These are phyloP conservation scores for Cryphonectria radicalis DNA, from an alignment of 2,329 filamentous ascomycete species.

Conservation along the genomic window DNA sequence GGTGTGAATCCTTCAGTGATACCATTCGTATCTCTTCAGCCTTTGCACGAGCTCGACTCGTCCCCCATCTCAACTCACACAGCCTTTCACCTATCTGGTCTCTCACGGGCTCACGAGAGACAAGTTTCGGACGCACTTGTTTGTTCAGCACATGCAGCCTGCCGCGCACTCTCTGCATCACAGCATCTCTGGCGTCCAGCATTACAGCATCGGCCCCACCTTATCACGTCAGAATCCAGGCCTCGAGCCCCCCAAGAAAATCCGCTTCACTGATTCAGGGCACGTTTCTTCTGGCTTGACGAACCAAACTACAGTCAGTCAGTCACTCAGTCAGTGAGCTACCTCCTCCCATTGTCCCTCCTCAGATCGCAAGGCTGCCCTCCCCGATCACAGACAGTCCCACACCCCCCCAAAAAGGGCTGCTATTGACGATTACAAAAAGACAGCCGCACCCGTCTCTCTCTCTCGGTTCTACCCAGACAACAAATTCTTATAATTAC, in stretches of 20 bases:
- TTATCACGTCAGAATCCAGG: conserved; percentile 24
- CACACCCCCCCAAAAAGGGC: not conserved
- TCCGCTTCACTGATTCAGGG: conserved; percentile 14
- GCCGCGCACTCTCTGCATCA: conserved; percentile 8
- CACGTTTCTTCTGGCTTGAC: not conserved
- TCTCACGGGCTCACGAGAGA: not conserved
- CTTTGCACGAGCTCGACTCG: not conserved
- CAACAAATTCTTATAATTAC: not conserved
- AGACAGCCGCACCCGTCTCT: conserved; percentile 2
- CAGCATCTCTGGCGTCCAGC: conserved; percentile 1
- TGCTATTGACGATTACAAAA: not conserved
- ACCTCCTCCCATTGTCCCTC: not conserved
- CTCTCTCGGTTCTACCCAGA: conserved; percentile 7
- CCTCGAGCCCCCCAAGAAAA: conserved; percentile 10
- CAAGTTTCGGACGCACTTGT: not conserved
- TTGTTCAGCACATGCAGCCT: conserved; percentile 8
- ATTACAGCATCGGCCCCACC: conserved; percentile 29
- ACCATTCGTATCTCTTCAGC: not conserved
- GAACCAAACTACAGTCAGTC: not conserved
- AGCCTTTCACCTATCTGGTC: not conserved
- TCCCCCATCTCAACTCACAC: not conserved
- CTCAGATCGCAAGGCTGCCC: not conserved
- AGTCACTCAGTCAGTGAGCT: not conserved
- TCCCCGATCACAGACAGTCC: not conserved
- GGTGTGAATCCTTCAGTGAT: not conserved